These are phyloP conservation scores for Trematosphaeria pertusa DNA, from an alignment of 2,329 filamentous ascomycete species.

Conservation along the genomic window DNA sequence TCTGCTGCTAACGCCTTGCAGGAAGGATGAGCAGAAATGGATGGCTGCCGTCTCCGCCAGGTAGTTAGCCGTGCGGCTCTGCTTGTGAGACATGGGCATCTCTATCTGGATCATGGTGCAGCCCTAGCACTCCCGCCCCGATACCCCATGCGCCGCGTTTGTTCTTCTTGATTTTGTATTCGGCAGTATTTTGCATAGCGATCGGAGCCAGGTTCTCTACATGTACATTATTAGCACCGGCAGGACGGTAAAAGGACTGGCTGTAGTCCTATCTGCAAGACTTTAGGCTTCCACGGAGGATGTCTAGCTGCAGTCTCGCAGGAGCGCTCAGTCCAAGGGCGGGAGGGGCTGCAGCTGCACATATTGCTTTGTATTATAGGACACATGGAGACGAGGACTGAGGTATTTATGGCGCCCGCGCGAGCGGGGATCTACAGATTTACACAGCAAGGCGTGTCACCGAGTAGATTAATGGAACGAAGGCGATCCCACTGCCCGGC, in stretches of 20 bases:
- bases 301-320: too few species aligned
- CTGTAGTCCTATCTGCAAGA: too few species aligned
- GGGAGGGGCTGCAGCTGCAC: too few species aligned
- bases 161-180: too few species aligned
- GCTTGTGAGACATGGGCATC: slow-evolving; percentile 6
- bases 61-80: slow-evolving; percentile 27
- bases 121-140: too few species aligned
- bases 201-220: slow-evolving; percentile 1
- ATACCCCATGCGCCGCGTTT: too few species aligned
- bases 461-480: too few species aligned
- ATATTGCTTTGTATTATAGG: slow-evolving; percentile 14
- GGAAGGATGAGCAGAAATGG: slow-evolving; percentile 86
- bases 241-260: too few species aligned
- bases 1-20: slow-evolving; percentile 47
- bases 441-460: too few species aligned
- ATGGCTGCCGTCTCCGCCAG: slow-evolving; percentile 71
- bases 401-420: slow-evolving; percentile 6
- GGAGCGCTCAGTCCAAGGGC: too few species aligned
- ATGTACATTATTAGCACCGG: neutral
- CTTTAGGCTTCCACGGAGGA: too few species aligned
- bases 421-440: slow-evolving; percentile 1
- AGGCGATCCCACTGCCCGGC: too few species aligned
- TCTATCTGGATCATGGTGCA: neutral
- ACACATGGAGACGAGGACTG: slow-evolving; percentile 7
- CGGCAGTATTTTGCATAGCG: slow-evolving; percentile 24